Evolutionary conservation across 2,329 filamentous ascomycete genomes (phyloP).

Genomic region (Plenodomus lindquistii): DNA sequence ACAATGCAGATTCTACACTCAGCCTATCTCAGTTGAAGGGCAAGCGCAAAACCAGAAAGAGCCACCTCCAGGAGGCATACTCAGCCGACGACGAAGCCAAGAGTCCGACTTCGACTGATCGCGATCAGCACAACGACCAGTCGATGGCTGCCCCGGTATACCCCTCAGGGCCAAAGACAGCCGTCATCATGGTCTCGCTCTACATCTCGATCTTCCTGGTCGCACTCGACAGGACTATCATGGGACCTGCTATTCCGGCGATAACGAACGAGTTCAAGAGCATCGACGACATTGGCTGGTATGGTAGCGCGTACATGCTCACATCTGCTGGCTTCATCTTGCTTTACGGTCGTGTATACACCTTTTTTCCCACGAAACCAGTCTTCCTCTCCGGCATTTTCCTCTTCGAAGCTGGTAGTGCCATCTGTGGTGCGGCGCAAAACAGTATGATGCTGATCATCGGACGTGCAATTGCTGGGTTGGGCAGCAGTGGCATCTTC

Average conservation of each 20-base stretch:
- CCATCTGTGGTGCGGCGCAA: slow-evolving; percentile 55
- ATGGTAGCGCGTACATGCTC: slow-evolving; percentile 26
- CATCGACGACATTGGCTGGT: background rate
- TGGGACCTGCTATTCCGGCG: background rate
- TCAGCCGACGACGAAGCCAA: slow-evolving; percentile 7
- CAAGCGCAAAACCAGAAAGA: slow-evolving; percentile 11
- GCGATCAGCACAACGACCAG: slow-evolving; percentile 2
- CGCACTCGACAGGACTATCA: background rate
- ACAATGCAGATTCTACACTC: slow-evolving; percentile 14
- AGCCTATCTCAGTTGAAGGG: slow-evolving; percentile 10
- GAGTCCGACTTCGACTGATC: background rate
- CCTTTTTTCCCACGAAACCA: slow-evolving; percentile 54
- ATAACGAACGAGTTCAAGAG: background rate
- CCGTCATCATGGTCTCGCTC: slow-evolving; percentile 34
- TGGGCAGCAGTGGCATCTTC: slow-evolving; percentile 38
- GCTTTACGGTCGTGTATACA: slow-evolving; percentile 52
- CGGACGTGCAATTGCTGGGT: slow-evolving; percentile 35
- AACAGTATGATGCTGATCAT: slow-evolving; percentile 35
- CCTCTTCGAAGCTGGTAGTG: slow-evolving; percentile 56
- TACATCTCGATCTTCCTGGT: slow-evolving; percentile 34
- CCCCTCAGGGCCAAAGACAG: slow-evolving; percentile 28
- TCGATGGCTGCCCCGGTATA: slow-evolving; percentile 11
- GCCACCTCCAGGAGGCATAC: slow-evolving; percentile 11
- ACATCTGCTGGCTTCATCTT: slow-evolving; percentile 48
- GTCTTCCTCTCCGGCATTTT: slow-evolving; percentile 55